Evolutionary conservation across 2,329 filamentous ascomycete species (phyloP).

Genomic region (Spiromastix sp.): DNA sequence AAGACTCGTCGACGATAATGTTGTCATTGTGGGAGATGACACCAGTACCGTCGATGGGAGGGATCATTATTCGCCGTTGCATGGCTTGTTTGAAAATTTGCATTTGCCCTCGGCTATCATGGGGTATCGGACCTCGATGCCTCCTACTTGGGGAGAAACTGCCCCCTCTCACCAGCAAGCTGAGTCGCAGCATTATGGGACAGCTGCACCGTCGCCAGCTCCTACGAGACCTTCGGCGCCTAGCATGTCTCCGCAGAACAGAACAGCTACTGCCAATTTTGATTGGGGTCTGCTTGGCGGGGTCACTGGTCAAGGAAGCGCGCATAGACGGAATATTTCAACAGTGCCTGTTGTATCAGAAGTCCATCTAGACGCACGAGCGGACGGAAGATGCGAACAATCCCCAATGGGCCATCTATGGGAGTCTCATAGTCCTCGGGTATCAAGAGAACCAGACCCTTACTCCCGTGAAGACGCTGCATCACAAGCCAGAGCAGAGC

Average conservation of each 20-base stretch:
- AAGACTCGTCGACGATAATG: constrained; percentile 24
- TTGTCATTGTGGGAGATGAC: constrained; percentile 29
- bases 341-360: constrained; percentile 31
- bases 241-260: constrained; percentile 9
- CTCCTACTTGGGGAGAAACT: constrained; percentile 12
- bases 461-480: not conserved
- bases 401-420: not conserved
- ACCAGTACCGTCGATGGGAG: constrained; percentile 27
- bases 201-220: not conserved
- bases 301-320: constrained; percentile 6
- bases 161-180: not conserved
- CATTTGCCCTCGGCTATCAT: constrained; percentile 16
- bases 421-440: not conserved
- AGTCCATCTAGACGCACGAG: constrained; percentile 27
- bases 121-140: constrained; percentile 12
- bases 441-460: constrained; percentile 4
- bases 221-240: not conserved
- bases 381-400: constrained; percentile 14
- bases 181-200: no score
- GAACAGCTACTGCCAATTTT: constrained; percentile 4
- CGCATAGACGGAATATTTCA: constrained; percentile 15
- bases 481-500: constrained; percentile 6
- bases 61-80: constrained; percentile 25
- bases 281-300: constrained; percentile 22
- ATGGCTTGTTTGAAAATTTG: constrained; percentile 27